Conservation (phyloP, 345 rosid species). For the Dipteronia sinensis region DNA sequence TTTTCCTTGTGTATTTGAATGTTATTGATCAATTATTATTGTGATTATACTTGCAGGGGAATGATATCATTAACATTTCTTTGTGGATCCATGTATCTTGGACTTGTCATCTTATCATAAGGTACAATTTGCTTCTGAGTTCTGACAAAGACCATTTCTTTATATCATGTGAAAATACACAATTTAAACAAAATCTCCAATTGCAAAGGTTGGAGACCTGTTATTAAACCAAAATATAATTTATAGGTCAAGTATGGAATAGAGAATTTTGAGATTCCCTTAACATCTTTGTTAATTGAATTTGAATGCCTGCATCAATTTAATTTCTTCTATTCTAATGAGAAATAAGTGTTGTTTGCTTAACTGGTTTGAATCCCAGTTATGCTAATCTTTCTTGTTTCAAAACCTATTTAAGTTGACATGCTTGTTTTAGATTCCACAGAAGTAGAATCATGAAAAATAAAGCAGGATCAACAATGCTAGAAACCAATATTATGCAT, state of each 20-base stretch:
- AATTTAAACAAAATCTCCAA: neutral
- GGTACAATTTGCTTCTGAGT: slow-evolving; percentile 37
- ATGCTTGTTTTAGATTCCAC: neutral
- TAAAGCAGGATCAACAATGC: neutral
- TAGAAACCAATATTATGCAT: neutral
- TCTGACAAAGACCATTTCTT: neutral
- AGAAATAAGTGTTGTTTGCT: neutral
- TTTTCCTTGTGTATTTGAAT: neutral
- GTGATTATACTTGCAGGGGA: slow-evolving; percentile 66
- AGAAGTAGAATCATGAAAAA: neutral
- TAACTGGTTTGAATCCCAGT: too few relatives aligned
- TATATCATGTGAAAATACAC: neutral
- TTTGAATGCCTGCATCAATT: neutral
- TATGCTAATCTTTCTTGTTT: neutral
- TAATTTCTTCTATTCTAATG: neutral
- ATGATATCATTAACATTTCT: slow-evolving; percentile 87
- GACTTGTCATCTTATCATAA: slow-evolving; percentile 85
- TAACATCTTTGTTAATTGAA: neutral
- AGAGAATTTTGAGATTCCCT: neutral
- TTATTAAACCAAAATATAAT: neutral
- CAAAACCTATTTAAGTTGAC: neutral
- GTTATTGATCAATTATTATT: neutral
- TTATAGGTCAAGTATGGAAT: neutral
- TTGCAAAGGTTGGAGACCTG: too few relatives aligned
- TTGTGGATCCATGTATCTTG: slow-evolving; percentile 73